Evolutionary conservation across 495 filamentous ascomycete genomes (phyloP), one percentile per base, ranked within the genome.

Genomic region (Parathielavia appendiculata): DNA sequence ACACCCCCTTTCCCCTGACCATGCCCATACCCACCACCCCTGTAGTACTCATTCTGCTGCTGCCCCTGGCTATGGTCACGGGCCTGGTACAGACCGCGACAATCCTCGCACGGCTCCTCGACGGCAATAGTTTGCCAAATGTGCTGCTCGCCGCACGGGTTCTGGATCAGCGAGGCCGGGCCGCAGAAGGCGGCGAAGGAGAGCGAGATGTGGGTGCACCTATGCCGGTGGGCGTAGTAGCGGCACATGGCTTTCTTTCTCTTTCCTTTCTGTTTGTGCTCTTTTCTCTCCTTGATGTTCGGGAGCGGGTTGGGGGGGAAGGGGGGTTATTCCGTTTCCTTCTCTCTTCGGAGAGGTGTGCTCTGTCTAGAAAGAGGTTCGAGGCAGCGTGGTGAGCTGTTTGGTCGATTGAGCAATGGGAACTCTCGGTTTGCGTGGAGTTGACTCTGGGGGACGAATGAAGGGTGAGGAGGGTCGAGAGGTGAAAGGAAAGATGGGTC

Each of bases 181-280:
- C 44, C 55, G 63, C 69, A 72, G 55, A 66, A 66, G 55, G 53
- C 30, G 45, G 64, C 68, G 43, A 72, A 69, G 51, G 58, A 62
- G 58, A 62, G 60, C 10, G 43, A 50, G 17, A 56, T 51, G 66
- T 72, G 66, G 41, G 61, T 63, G 62, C 68, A 72, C 41, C 57
- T 39, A 56, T 63, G 66, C 19, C 48, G 45, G 56, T 70, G 66
- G 57, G 68, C 68, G 62, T 72, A 70, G 58, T 72, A 72, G 17
- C 62, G 55, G 45, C 70, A 72, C 70, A 72, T 72, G 26, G 26
- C 26, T 30, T 6, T 30, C 26, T 30, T 2, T 30, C 6, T 30
- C 26, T 30, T 6, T 6, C 7, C 35, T 39, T 10, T 23, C 26
- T 52, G 20, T 39, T 32, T 12, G 44, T 54, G 1, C 45, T 34